These are phyloP conservation scores for Eucalyptus melliodora DNA, from an alignment of 345 rosid species.

Conservation along the genomic window DNA sequence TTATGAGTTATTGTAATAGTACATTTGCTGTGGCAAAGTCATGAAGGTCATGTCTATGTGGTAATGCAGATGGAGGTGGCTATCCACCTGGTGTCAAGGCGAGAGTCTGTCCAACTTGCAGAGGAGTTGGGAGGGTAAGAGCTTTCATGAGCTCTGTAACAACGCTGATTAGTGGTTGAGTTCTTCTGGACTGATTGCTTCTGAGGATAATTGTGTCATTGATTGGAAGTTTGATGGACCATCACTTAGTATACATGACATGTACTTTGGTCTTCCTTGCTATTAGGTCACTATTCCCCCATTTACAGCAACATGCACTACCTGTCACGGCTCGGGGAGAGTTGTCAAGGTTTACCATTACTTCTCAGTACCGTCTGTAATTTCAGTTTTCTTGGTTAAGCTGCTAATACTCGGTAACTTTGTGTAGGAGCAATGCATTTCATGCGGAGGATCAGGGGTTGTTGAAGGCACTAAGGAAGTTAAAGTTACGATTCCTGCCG, in stretches of 20 bases:
- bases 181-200: background rate
- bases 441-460: constrained; percentile 73
- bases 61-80: constrained; percentile 72
- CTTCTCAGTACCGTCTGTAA: background rate
- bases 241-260: background rate
- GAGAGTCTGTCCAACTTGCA: constrained; percentile 61
- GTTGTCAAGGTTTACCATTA: constrained; percentile 45
- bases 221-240: background rate
- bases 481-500: constrained; percentile 64
- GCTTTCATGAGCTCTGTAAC: background rate
- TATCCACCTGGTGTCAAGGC: constrained; percentile 45
- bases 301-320: constrained; percentile 67
- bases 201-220: background rate
- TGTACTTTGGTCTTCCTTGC: background rate
- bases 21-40: background rate
- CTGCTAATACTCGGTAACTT: background rate
- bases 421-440: constrained; percentile 53
- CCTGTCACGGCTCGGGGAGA: constrained; percentile 65
- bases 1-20: background rate
- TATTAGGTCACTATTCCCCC: constrained; percentile 87
- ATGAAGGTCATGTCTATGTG: background rate
- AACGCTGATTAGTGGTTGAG: background rate
- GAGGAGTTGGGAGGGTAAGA: constrained; percentile 84
- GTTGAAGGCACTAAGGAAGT: constrained; percentile 68
- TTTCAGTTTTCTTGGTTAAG: background rate